A percentile compares a stretch with the other conserved stretches of the same genome.
These are phyloP conservation scores for Pontederia paniculata DNA, from an alignment of 176 grass and related monocot species.

Conservation along the genomic window DNA sequence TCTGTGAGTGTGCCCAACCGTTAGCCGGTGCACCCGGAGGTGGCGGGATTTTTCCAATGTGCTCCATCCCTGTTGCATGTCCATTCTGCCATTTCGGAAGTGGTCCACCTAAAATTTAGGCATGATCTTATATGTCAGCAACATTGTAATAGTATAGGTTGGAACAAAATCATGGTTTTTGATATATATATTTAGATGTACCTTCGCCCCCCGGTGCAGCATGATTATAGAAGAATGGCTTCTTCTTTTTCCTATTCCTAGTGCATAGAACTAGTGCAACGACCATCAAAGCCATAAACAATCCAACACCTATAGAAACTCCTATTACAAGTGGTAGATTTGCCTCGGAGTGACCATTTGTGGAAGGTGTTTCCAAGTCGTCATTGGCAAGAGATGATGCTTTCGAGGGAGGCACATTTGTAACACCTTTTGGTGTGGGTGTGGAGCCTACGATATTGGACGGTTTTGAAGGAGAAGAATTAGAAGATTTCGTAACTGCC, in stretches of 20 bases:
- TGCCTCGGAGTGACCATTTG: not conserved
- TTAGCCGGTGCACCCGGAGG: not conserved
- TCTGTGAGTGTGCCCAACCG: not conserved
- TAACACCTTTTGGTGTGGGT: not conserved
- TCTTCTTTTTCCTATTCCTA: slow-evolving; percentile 37
- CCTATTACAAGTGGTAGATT: slow-evolving; percentile 21
- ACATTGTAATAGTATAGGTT: not conserved
- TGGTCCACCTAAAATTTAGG: not conserved
- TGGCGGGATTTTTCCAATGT: not conserved
- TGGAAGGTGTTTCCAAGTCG: not conserved
- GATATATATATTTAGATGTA: too few species aligned
- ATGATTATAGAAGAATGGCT: too few species aligned
- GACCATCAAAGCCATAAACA: slow-evolving; percentile 31
- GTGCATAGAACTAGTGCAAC: slow-evolving; percentile 37
- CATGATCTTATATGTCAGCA: not conserved
- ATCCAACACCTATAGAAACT: slow-evolving; percentile 24
- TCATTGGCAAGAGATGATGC: not conserved
- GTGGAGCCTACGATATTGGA: not conserved
- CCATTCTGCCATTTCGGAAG: slow-evolving; percentile 2
- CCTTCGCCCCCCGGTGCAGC: too few species aligned
- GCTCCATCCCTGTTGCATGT: not conserved
- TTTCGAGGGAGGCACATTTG: slow-evolving; percentile 2
- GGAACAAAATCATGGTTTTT: too few species aligned
- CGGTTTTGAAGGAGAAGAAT: not conserved
- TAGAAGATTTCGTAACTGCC: not conserved